phyloP scores from a whole-genome alignment of 805 yeast genomes.

The Helenozyma baotianmanensis region DNA sequence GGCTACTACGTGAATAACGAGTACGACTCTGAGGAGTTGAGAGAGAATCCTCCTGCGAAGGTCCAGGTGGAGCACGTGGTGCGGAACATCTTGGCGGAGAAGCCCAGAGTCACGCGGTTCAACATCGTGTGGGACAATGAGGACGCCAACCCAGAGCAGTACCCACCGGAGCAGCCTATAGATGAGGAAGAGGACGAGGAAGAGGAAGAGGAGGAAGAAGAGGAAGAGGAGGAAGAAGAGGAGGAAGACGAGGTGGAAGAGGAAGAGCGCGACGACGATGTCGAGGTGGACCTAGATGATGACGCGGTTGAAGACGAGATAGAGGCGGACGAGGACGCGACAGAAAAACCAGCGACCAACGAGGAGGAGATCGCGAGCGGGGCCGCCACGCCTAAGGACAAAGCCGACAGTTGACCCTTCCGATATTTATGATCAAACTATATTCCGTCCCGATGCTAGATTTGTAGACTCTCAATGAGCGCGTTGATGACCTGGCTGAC shows the following conservation, averaged over 20 bases:
- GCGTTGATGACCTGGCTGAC: slow-evolving; percentile 30
- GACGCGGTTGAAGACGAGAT: slow-evolving; percentile 11
- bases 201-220: slow-evolving; percentile 26
- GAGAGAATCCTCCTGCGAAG: slow-evolving; percentile 90
- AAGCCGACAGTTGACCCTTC: slow-evolving; percentile 1
- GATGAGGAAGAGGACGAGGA: slow-evolving; percentile 46
- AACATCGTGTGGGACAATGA: slow-evolving; percentile 94
- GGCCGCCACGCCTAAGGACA: slow-evolving; percentile 16
- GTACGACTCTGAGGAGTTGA: slow-evolving; percentile 85
- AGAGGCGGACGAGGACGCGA: slow-evolving; percentile 4
- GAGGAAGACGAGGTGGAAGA: slow-evolving; percentile 14
- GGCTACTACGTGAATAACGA: slow-evolving; percentile 98
- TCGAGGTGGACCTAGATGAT: slow-evolving; percentile 8
- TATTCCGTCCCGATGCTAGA: not conserved
- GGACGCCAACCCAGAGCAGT: slow-evolving; percentile 59
- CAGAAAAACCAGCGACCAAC: not conserved
- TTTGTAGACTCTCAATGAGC: slow-evolving; percentile 6
- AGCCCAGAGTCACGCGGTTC: slow-evolving; percentile 95
- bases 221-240: slow-evolving; percentile 19
- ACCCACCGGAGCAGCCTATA: slow-evolving; percentile 65
- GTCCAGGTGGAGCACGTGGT: slow-evolving; percentile 93
- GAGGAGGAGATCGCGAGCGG: slow-evolving; percentile 13
- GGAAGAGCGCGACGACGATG: slow-evolving; percentile 13
- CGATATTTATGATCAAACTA: not conserved
- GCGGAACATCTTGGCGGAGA: slow-evolving; percentile 91